Conservation (phyloP, 805 yeast genomes). For the Metschnikowia henanensis region DNA sequence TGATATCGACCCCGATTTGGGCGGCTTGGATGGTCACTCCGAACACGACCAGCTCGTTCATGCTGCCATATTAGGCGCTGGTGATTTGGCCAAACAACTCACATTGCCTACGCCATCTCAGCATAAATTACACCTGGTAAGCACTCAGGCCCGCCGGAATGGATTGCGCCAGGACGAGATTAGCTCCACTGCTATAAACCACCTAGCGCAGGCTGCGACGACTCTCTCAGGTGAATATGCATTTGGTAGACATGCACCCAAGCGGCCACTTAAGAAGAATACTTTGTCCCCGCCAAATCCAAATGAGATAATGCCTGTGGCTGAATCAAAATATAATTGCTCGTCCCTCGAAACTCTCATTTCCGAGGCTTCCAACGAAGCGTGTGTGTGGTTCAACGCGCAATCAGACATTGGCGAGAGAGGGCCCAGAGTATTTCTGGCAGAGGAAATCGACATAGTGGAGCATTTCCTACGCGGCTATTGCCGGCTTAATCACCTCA, state of each 20-base stretch:
- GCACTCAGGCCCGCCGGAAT: constrained; percentile 6
- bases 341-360: constrained; percentile 33
- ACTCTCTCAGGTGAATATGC: constrained; percentile 18
- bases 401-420: constrained; percentile 17
- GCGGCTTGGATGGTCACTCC: constrained; percentile 33
- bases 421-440: constrained; percentile 50
- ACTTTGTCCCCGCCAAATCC: constrained; percentile 1
- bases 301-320: background rate
- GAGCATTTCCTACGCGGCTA: constrained; percentile 73
- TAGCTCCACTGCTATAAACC: constrained; percentile 25
- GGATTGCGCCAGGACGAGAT: background rate
- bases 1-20: constrained; percentile 41
- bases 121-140: background rate
- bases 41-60: constrained; percentile 68
- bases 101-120: constrained; percentile 14
- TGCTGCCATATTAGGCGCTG: constrained; percentile 69
- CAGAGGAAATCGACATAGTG: constrained; percentile 67
- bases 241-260: constrained; percentile 2
- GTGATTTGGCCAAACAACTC: constrained; percentile 53
- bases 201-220: constrained; percentile 31
- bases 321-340: constrained; percentile 25
- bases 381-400: constrained; percentile 37
- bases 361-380: constrained; percentile 36
- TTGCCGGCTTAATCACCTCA: constrained; percentile 58
- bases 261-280: constrained; percentile 12